Evolutionary conservation across 352 stramenopile species (phyloP), one percentile per base, ranked within the genome.

Genomic region (Globisporangium solare): DNA sequence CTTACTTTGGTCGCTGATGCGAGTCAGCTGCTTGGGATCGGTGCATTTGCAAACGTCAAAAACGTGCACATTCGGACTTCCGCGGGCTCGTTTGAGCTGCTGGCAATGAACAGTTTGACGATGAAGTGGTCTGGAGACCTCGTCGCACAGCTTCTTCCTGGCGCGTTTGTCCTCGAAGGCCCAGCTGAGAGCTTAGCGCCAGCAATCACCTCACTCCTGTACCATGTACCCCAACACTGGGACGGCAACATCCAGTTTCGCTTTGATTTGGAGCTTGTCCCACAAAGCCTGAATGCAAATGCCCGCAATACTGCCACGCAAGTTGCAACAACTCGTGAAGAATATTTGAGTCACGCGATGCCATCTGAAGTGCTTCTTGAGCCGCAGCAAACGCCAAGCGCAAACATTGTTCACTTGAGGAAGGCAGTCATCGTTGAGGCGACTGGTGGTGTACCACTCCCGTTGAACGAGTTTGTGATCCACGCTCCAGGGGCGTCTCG

Each of bases 11-110:
- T 52, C 3, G 56, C 41, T 7, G 43, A 64, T 15, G 51, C 50
- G 6, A 42, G 47, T 37, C n/a, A 27, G 12, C 47, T 68, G 6
- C 55, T 46, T 21, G 51, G 56, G 13, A n/a, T 61, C 1, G 61
- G 56, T 8, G 61, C 60, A 24, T 63, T 59, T 32, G 60, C 60
- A n/a, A 47, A 47, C 6, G 54, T 59, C 8, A 18, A 67, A 12
- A n/a, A 13, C 7, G 11, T 55, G 17, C 47, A 51, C 20, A n/a
- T 10, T 10, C 60, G 55, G 21, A n/a, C 15, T 5, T 39, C 32
- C 3, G 20, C 8, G 8, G 60, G 60, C 3, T 53, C 48, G 14
- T 67, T 67, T 45, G 50, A 32, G 41, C 27, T 63, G 35, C 11
- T 55, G 54, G 27, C 35, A 8, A 39, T n/a, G 6, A 21, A 14